phyloP scores from a whole-genome alignment of 805 yeast genomes.

The Scheffersomyces amazonensis region DNA sequence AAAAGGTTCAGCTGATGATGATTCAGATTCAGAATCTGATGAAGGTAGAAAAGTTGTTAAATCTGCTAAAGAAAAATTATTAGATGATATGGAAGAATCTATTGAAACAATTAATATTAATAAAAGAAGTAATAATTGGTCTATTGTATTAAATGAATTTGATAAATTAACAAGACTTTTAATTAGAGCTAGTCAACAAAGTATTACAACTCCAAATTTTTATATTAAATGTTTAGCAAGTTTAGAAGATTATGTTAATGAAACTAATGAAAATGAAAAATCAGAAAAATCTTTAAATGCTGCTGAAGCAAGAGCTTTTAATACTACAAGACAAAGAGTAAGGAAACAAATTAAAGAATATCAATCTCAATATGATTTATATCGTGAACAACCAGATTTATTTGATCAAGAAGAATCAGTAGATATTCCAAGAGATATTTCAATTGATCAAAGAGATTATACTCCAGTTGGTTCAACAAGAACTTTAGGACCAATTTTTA shows the following conservation, averaged over 20 bases:
- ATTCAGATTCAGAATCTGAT: conserved; percentile 57
- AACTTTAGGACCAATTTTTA: conserved; percentile 53
- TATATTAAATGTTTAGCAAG: conserved; percentile 68
- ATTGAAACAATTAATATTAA: conserved; percentile 68
- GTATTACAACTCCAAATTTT: conserved; percentile 65
- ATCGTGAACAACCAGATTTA: conserved; percentile 67
- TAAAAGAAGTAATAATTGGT: conserved; percentile 76
- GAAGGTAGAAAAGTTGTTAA: conserved; percentile 84
- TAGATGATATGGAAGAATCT: conserved; percentile 76
- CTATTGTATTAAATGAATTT: conserved; percentile 66
- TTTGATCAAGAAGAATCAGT: conserved; percentile 57
- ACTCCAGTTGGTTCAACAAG: conserved; percentile 38
- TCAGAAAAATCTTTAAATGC: conserved; percentile 75
- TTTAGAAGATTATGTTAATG: conserved; percentile 65
- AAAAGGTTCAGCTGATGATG: conserved; percentile 40
- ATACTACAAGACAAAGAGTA: conserved; percentile 83
- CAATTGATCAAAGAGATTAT: conserved; percentile 33
- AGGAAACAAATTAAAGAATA: conserved; percentile 75
- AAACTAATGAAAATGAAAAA: conserved; percentile 47
- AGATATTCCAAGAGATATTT: conserved; percentile 30
- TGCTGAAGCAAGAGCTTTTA: conserved; percentile 79
- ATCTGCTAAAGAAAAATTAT: conserved; percentile 87
- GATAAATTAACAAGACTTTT: conserved; percentile 71
- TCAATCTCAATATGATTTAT: conserved; percentile 56
- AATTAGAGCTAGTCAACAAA: conserved; percentile 73